phyloP scores from a whole-genome alignment of 2,329 filamentous ascomycete genomes.

The Ceratocystiopsis sp. region DNA sequence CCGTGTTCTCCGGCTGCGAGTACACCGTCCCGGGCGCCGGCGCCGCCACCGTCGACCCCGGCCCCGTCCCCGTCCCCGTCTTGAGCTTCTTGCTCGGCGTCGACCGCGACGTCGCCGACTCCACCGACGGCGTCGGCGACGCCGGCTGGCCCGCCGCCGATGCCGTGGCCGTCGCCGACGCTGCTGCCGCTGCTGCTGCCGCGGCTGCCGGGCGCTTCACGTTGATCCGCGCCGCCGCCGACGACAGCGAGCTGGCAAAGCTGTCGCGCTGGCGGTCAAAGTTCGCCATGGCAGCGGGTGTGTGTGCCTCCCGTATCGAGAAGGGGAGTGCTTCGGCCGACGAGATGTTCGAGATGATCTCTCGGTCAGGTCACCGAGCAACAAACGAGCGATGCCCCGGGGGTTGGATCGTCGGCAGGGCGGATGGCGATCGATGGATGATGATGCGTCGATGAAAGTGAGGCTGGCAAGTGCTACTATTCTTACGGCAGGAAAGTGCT shows the following conservation, averaged over 20 bases:
- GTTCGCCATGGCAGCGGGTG: constrained; percentile 24
- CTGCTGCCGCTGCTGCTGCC: constrained; percentile 26
- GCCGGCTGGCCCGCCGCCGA: constrained; percentile 32
- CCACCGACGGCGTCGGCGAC: constrained; percentile 44
- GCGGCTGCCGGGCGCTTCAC: constrained; percentile 26
- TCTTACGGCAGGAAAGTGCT: too few species aligned
- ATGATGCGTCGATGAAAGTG: too few species aligned
- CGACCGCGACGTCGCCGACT: constrained; percentile 33
- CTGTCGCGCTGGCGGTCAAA: constrained; percentile 48
- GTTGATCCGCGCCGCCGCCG: constrained; percentile 46
- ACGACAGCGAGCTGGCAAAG: constrained; percentile 43
- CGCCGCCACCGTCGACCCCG: background rate
- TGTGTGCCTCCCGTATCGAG: too few species aligned
- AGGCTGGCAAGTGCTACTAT: too few species aligned
- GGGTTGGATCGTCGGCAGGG: too few species aligned
- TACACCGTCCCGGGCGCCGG: constrained; percentile 34
- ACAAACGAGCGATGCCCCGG: too few species aligned
- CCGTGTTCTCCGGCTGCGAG: constrained; percentile 61
- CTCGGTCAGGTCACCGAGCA: too few species aligned
- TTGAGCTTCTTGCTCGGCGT: constrained; percentile 50
- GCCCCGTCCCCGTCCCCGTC: constrained; percentile 25
- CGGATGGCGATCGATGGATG: too few species aligned
- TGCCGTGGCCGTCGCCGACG: constrained; percentile 39
- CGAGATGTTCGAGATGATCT: too few species aligned
- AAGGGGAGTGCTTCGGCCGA: too few species aligned